A percentile compares a stretch with the other conserved stretches of the same genome.
Conservation (phyloP, 2,329 filamentous ascomycete species). For the Lachnum nothofagi region DNA sequence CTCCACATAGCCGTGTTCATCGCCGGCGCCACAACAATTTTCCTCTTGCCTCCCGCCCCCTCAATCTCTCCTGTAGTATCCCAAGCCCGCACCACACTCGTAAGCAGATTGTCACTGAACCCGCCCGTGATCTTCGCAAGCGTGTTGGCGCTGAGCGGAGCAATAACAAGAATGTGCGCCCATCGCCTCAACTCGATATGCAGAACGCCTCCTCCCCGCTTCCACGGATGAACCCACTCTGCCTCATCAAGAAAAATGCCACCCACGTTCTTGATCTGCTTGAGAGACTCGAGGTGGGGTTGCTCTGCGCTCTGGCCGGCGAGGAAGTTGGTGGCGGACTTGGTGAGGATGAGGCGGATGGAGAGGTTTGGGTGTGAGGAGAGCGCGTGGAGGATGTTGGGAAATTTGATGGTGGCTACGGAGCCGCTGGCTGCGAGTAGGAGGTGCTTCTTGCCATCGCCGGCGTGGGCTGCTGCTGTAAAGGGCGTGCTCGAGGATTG, state of each 20-base stretch:
- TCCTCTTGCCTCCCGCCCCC: constrained; percentile 44
- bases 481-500: constrained; percentile 16
- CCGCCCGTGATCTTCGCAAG: constrained; percentile 80
- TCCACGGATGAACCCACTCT: constrained; percentile 79
- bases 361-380: constrained; percentile 52
- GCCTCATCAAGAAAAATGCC: constrained; percentile 77
- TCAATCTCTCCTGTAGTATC: constrained; percentile 49
- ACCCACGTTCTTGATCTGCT: constrained; percentile 64
- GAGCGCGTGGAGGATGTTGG: constrained; percentile 58
- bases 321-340: constrained; percentile 70
- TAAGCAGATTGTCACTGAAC: constrained; percentile 71
- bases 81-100: constrained; percentile 76
- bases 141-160: constrained; percentile 77
- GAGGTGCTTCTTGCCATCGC: constrained; percentile 54
- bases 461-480: constrained; percentile 30
- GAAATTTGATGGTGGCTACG: constrained; percentile 85
- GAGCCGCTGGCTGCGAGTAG: constrained; percentile 65
- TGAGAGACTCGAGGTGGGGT: constrained; percentile 58
- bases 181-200: constrained; percentile 84
- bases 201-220: constrained; percentile 70
- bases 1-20: constrained; percentile 93
- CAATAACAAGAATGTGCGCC: constrained; percentile 76
- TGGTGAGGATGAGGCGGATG: constrained; percentile 79
- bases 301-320: constrained; percentile 72
- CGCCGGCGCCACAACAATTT: constrained; percentile 69